These are phyloP conservation scores for Trifolium repens DNA, from an alignment of 306 rosid genomes.

Conservation along the genomic window DNA sequence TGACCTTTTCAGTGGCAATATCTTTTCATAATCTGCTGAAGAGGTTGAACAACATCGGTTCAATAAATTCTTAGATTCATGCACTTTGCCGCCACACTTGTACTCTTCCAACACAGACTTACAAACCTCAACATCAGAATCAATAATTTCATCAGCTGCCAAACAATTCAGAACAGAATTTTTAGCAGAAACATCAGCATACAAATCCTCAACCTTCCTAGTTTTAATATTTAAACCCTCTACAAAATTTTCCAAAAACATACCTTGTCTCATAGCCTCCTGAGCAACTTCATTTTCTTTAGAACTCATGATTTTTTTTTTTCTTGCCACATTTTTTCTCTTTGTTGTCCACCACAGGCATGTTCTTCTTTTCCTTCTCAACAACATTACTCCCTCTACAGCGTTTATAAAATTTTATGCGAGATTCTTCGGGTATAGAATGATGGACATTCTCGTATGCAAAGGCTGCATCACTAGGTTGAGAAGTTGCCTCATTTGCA, in stretches of 20 bases:
- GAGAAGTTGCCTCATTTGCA: too few species aligned
- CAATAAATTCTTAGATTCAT: not conserved
- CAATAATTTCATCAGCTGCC: not conserved
- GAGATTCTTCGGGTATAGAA: too few species aligned
- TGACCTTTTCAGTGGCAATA: not conserved
- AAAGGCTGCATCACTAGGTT: too few species aligned
- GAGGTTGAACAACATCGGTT: not conserved
- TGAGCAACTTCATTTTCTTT: too few species aligned
- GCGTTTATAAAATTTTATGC: too few species aligned
- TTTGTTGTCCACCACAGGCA: too few species aligned
- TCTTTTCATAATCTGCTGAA: not conserved
- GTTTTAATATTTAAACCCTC: not conserved
- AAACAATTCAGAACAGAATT: not conserved
- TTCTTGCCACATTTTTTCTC: too few species aligned
- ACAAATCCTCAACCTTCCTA: not conserved
- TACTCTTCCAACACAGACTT: not conserved
- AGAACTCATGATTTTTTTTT: too few species aligned
- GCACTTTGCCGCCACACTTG: not conserved
- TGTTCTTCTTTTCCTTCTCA: too few species aligned
- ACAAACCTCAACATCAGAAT: not conserved
- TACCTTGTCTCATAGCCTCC: too few species aligned
- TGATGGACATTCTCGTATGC: too few species aligned
- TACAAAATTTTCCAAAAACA: not conserved
- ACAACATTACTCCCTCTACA: too few species aligned
- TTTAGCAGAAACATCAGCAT: not conserved